Evolutionary conservation across 345 rosid genomes (phyloP).

Genomic region (Eucalyptus cloeziana): DNA sequence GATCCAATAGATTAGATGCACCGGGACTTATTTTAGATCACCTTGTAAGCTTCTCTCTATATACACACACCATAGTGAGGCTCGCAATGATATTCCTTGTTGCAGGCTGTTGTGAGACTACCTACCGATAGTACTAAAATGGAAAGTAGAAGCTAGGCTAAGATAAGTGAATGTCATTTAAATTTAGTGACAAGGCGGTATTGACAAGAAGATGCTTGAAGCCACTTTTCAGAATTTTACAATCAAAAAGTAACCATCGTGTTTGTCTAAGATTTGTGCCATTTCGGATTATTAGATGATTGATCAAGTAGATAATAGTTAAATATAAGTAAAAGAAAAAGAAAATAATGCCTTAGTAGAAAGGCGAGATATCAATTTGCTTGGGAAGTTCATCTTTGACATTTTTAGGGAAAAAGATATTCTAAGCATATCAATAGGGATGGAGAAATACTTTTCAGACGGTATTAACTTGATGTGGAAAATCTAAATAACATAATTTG

Average conservation of each 20-base stretch:
- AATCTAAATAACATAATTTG: background rate
- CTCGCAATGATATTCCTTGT: background rate
- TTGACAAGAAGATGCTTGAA: background rate
- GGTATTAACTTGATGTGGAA: background rate
- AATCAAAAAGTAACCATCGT: background rate
- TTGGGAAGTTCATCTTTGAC: background rate
- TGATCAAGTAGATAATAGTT: background rate
- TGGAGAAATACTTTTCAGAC: background rate
- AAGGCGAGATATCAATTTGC: background rate
- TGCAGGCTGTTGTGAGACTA: background rate
- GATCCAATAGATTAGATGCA: background rate
- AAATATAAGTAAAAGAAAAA: background rate
- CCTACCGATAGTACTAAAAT: background rate
- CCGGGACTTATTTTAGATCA: fast-evolving
- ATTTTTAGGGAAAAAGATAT: background rate
- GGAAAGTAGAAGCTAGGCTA: background rate
- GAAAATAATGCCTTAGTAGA: background rate
- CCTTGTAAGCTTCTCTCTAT: background rate
- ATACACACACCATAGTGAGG: background rate
- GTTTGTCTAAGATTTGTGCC: background rate
- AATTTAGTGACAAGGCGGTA: background rate
- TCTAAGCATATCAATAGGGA: background rate
- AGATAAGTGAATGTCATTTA: background rate
- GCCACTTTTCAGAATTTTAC: background rate
- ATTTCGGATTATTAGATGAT: background rate